Evolutionary conservation across 345 rosid genomes (phyloP), one percentile per base, ranked within the genome.

Genomic region (Turnera subulata): DNA sequence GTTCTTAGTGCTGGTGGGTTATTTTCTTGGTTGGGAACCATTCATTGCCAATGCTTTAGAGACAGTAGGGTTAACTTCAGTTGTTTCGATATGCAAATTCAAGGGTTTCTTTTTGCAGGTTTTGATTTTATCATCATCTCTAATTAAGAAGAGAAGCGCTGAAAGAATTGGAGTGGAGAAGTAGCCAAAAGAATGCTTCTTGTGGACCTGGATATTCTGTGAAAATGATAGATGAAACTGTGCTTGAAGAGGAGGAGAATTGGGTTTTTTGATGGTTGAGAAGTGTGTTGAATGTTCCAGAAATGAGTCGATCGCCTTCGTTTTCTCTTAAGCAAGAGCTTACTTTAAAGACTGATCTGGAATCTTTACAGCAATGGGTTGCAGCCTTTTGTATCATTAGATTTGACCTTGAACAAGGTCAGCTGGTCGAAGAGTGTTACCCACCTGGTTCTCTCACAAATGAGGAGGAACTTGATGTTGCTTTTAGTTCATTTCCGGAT

Each of bases 361-460:
- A 82, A 62, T 75, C 84, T 62, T 55, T 89, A 65, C 78, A 69
- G 72, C 80, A 70, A 71, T 93, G 99, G 99, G 75, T 78, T 60
- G 82, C 80, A 62, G 90, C 95, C 61, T 87, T 93, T 69, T 93
- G 96, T 70, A 62, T 78, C 63, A 78, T 89, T 76, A 83, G 96
- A 63, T 93, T 93, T 72, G 99, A 93, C 72, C 91, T 93, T 15
- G 96, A 93, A 64, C 96, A 84, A 66, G 99, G 99, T 12, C 97
- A 93, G 92, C 82, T 93, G 35, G 77, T 87, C 52, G 99, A 93
- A 78, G 90, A 81, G 69, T 87, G 96, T 73, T 87, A 85, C 55
- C 99, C 99, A 50, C 77, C 84, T 11, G 81, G 74, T 20, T 64
- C 64, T 51, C 85, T 89, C 52, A 55, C 89, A 1, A 86, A 76